Conservation (phyloP, 306 rosid species). For the Argentina anserina region DNA sequence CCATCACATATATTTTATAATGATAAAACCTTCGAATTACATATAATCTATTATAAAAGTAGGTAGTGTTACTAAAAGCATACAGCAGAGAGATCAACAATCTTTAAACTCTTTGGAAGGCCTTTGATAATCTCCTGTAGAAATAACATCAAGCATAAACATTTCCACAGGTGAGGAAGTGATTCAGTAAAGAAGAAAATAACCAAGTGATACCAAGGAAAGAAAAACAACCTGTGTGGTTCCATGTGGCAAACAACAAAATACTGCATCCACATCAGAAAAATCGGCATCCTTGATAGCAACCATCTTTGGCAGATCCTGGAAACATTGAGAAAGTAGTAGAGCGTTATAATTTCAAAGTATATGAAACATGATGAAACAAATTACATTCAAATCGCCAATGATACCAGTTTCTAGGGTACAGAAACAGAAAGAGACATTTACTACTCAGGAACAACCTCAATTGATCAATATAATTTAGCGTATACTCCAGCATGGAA, state of each 20-base stretch:
- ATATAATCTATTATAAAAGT: conserved; percentile 1
- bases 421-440: background rate
- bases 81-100: conserved; percentile 99
- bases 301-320: conserved; percentile 84
- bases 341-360: conserved; percentile 10
- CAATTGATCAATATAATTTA: background rate
- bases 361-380: conserved; percentile 1
- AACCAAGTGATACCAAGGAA: conserved; percentile 13
- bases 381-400: background rate
- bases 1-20: conserved; percentile 15
- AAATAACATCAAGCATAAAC: conserved; percentile 11
- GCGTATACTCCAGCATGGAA: background rate
- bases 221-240: conserved; percentile 70
- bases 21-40: background rate
- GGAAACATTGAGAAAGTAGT: conserved; percentile 24
- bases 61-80: conserved; percentile 20
- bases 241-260: conserved; percentile 96
- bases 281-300: conserved; percentile 81
- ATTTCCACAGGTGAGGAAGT: background rate
- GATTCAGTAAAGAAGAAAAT: conserved; percentile 16
- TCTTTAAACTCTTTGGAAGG: conserved; percentile 79
- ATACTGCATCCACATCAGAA: conserved; percentile 81
- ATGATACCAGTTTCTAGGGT: background rate
- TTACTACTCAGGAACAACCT: background rate
- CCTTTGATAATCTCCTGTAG: conserved; percentile 84